Conservation (phyloP, 495 filamentous ascomycete genomes). For the Cercophora newfieldiana region DNA sequence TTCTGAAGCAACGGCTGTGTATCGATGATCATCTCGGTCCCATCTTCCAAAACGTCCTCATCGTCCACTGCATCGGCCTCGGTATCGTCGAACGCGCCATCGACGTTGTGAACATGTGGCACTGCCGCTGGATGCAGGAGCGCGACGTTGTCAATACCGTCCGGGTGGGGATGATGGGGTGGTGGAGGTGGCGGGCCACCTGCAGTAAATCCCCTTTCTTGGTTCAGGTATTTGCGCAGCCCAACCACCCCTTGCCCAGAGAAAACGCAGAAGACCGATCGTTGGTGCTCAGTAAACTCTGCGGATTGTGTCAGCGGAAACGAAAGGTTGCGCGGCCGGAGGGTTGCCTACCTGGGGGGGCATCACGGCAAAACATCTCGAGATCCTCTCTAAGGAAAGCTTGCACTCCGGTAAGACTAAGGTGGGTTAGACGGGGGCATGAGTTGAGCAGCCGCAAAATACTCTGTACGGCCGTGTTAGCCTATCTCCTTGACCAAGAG, state of each 20-base stretch:
- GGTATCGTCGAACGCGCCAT: conserved; percentile 34
- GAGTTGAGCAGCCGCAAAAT: conserved; percentile 86
- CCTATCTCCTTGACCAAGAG: conserved; percentile 23
- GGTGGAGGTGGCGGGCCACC: conserved; percentile 16
- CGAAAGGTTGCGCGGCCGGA: not conserved
- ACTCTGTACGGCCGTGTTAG: conserved; percentile 59
- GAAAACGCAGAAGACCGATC: conserved; percentile 96
- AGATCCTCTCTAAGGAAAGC: conserved; percentile 77
- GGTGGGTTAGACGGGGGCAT: conserved; percentile 89
- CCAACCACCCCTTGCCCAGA: conserved; percentile 79
- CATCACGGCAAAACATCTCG: conserved; percentile 78
- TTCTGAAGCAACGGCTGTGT: conserved; percentile 26
- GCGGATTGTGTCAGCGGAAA: conserved; percentile 26
- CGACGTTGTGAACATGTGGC: conserved; percentile 24
- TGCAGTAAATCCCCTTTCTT: conserved; percentile 35
- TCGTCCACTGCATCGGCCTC: conserved; percentile 43
- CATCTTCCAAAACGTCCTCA: conserved; percentile 45
- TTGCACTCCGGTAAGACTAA: conserved; percentile 93
- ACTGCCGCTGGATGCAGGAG: not conserved
- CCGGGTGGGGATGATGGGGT: not conserved
- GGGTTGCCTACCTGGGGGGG: conserved; percentile 64
- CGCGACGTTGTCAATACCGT: not conserved
- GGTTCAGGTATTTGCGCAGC: conserved; percentile 76
- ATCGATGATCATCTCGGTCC: conserved; percentile 44
- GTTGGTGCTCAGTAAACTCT: conserved; percentile 96